Evolutionary conservation across 139 green algal species (phyloP).

Genomic region (Limnomonas spitsbergensis): DNA sequence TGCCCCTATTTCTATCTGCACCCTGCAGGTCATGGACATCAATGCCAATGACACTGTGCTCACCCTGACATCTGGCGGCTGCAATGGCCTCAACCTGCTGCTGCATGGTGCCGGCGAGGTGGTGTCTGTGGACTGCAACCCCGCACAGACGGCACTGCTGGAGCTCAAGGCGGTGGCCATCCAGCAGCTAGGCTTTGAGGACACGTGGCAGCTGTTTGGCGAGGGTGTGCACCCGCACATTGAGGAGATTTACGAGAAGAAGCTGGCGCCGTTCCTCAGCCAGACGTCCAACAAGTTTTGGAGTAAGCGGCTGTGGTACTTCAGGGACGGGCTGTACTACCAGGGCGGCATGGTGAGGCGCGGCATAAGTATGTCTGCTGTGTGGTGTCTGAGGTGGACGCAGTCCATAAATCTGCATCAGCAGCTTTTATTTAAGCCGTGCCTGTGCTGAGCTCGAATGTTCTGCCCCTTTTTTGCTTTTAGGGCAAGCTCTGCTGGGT

Average conservation of each 20-base stretch:
- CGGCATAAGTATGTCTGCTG: too few relatives aligned
- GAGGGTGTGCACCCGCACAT: conserved; percentile 73
- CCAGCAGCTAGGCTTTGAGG: conserved; percentile 82
- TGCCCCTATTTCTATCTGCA: too few relatives aligned
- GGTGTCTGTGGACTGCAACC: conserved; percentile 96
- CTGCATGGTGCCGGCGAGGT: conserved; percentile 78
- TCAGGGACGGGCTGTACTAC: conserved; percentile 92
- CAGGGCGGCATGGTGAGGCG: conserved; percentile 90
- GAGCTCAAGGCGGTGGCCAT: conserved; percentile 91
- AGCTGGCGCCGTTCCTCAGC: conserved; percentile 88
- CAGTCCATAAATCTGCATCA: too few relatives aligned
- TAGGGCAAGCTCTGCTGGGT: conserved; percentile 77
- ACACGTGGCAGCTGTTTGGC: conserved; percentile 78
- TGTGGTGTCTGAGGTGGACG: too few relatives aligned
- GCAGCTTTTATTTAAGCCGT: too few relatives aligned
- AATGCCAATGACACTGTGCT: conserved; percentile 79
- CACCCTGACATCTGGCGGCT: conserved; percentile 95
- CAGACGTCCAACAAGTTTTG: conserved; percentile 88
- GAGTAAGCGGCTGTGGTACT: conserved; percentile 82
- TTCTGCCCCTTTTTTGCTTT: too few relatives aligned
- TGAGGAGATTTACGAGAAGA: conserved; percentile 74
- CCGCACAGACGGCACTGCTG: conserved; percentile 88
- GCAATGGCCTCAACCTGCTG: conserved; percentile 94
- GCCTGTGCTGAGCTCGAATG: too few relatives aligned
- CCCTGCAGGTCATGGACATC: conserved; percentile 76